Conservation (phyloP, 306 rosid genomes). For the Casuarina equisetifolia region DNA sequence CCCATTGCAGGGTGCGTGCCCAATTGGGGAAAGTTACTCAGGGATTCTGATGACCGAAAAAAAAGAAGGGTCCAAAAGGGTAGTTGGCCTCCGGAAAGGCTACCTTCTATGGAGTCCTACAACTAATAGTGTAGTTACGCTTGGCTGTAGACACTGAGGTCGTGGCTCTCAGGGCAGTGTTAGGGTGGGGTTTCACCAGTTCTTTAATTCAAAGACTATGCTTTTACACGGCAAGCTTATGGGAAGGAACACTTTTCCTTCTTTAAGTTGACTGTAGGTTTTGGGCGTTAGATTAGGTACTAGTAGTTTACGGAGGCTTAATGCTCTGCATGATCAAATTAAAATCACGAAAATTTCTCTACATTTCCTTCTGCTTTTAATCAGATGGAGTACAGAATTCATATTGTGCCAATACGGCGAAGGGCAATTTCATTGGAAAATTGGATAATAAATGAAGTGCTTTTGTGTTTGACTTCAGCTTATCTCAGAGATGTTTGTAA, state of each 20-base stretch:
- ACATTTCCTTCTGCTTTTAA: neutral
- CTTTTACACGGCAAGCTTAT: neutral
- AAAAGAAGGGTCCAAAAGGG: no score
- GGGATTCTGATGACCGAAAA: no score
- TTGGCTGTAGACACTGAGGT: neutral
- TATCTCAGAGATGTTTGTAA: neutral
- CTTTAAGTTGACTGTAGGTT: neutral
- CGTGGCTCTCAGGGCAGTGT: neutral
- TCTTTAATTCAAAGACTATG: neutral
- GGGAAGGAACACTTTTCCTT: neutral
- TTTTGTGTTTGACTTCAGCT: neutral
- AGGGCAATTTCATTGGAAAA: neutral
- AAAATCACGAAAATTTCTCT: neutral
- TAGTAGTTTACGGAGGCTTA: neutral
- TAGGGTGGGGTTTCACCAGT: neutral
- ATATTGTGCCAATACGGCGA: neutral
- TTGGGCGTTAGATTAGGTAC: neutral
- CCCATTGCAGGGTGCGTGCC: no score
- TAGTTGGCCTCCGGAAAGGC: no score
- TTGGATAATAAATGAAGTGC: neutral
- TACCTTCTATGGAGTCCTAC: no score
- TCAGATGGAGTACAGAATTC: neutral
- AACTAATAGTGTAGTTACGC: neutral
- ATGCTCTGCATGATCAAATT: constrained; percentile 1
- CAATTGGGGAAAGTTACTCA: no score